These are phyloP conservation scores for Hapsidospora chrysogenum DNA, from an alignment of 495 filamentous ascomycete genomes.

Conservation along the genomic window DNA sequence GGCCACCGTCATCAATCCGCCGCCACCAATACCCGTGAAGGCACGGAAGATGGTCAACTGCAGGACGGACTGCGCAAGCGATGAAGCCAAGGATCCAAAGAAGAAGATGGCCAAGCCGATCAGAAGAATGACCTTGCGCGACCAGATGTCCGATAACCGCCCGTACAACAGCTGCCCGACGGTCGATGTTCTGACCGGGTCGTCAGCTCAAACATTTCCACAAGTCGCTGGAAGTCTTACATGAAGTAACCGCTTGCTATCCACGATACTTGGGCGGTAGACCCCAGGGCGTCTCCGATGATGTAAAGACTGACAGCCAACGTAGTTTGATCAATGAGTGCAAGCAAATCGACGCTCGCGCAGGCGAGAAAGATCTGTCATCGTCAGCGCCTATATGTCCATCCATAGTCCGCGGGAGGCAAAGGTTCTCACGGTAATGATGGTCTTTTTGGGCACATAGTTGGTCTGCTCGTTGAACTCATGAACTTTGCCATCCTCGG, in stretches of 20 bases:
- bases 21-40: slow-evolving; percentile 38
- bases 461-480: slow-evolving; percentile 39
- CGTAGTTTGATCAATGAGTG: slow-evolving; percentile 39
- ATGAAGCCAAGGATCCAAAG: slow-evolving; percentile 34
- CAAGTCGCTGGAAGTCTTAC: slow-evolving; percentile 21
- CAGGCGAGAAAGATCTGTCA: slow-evolving; percentile 37
- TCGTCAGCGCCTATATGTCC: too few relatives aligned
- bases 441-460: slow-evolving; percentile 31
- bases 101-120: slow-evolving; percentile 35
- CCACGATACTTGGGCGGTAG: slow-evolving; percentile 32
- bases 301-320: slow-evolving; percentile 33
- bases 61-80: slow-evolving; percentile 30
- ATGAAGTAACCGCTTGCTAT: slow-evolving; percentile 39
- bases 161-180: slow-evolving; percentile 40
- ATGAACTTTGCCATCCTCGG: too few relatives aligned
- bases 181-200: slow-evolving; percentile 29
- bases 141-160: slow-evolving; percentile 39
- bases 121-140: slow-evolving; percentile 35
- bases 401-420: not conserved
- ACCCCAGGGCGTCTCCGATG: slow-evolving; percentile 28
- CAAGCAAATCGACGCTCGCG: slow-evolving; percentile 35
- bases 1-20: slow-evolving; percentile 36
- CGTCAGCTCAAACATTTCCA: too few relatives aligned
- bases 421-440: slow-evolving; percentile 26
- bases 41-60: slow-evolving; percentile 21